phyloP scores from a whole-genome alignment of 257 asterid species.

The Solanum raphanifolium region DNA sequence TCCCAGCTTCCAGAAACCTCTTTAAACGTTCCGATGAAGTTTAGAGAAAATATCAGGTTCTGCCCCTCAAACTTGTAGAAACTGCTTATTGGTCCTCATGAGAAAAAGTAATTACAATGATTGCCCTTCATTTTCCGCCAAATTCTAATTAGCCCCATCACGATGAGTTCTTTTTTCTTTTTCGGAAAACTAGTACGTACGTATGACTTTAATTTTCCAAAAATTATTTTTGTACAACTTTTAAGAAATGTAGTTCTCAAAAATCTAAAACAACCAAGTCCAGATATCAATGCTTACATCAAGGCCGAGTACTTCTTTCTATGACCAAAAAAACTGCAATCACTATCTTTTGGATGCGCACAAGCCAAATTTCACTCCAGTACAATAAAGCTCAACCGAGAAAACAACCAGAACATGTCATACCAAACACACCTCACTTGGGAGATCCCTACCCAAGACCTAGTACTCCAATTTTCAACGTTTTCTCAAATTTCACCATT shows the following conservation, averaged over 20 bases:
- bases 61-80: neutral
- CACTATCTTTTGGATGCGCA: rapidly evolving
- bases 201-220: neutral
- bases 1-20: neutral
- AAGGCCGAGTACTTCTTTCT: neutral
- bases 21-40: neutral
- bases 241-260: neutral
- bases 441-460: neutral
- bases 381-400: neutral
- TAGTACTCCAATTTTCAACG: neutral
- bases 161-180: neutral
- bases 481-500: neutral
- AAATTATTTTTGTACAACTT: neutral
- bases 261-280: neutral
- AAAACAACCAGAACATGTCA: neutral
- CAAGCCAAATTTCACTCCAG: neutral
- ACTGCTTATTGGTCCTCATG: neutral
- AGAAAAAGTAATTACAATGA: neutral
- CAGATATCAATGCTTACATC: neutral
- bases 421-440: neutral
- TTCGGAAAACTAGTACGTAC: neutral
- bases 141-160: neutral
- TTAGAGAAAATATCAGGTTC: neutral
- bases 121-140: neutral
- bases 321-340: rapidly evolving